A percentile compares a stretch with the other conserved stretches of the same genome.
These are phyloP conservation scores for Colletotrichum noveboracense DNA, from an alignment of 2,329 filamentous ascomycete species.

Conservation along the genomic window DNA sequence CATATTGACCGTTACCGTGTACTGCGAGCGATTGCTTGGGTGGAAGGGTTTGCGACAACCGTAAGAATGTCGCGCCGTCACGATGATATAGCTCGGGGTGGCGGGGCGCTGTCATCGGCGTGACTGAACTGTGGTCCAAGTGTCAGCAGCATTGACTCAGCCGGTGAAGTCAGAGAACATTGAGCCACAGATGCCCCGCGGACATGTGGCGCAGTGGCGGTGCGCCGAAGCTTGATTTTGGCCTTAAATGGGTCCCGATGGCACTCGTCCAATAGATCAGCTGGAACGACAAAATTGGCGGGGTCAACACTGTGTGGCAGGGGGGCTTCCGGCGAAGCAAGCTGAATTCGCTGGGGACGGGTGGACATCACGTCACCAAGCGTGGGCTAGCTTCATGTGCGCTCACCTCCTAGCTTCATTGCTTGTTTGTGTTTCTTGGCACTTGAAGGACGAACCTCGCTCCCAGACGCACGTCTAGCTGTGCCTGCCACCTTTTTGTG, in stretches of 20 bases:
- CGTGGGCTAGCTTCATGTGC: constrained; percentile 6
- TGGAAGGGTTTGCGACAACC: not conserved
- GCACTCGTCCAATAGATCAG: not conserved
- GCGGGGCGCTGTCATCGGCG: not conserved
- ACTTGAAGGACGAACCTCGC: not conserved
- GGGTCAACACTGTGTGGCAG: not conserved
- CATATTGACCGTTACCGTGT: constrained; percentile 28
- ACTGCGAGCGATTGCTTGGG: not conserved
- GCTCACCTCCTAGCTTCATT: not conserved
- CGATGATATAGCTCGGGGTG: constrained; percentile 2
- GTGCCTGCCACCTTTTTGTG: not conserved
- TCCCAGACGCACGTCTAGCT: not conserved
- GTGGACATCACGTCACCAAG: constrained; percentile 18
- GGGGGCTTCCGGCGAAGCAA: not conserved
- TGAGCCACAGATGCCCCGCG: not conserved
- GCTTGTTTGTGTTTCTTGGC: constrained; percentile 16
- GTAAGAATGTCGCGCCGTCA: not conserved
- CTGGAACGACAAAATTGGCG: not conserved
- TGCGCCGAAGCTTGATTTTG: not conserved
- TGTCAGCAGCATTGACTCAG: constrained; percentile 9
- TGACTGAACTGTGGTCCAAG: constrained; percentile 4
- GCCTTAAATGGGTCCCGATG: not conserved
- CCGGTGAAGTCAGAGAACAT: not conserved
- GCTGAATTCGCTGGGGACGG: not conserved
- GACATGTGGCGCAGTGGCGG: not conserved